These are phyloP conservation scores for Metschnikowia reukaufii DNA, from an alignment of 805 yeast genomes.

Conservation along the genomic window DNA sequence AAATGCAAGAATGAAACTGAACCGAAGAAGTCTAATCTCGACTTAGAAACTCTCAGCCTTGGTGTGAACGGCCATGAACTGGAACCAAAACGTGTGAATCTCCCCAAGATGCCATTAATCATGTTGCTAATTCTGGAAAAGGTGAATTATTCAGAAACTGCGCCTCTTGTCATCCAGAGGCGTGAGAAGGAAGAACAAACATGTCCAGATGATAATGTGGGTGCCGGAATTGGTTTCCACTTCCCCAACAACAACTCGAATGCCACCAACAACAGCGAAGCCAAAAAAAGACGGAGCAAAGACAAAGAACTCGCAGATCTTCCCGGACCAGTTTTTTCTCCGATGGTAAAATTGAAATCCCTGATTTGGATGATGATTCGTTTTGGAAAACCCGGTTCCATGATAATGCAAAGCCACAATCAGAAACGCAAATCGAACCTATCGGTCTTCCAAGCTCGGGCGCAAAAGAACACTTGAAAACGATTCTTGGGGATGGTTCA, in stretches of 20 bases:
- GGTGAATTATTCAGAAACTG: constrained; percentile 6
- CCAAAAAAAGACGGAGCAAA: constrained; percentile 5
- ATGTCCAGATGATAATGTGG: constrained; percentile 29
- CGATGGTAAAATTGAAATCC: constrained; percentile 43
- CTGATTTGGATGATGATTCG: constrained; percentile 30
- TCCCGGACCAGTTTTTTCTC: constrained; percentile 13
- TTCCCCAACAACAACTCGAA: constrained; percentile 38
- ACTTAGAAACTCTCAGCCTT: neutral
- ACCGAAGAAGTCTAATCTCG: neutral
- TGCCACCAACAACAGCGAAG: constrained; percentile 31
- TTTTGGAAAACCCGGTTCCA: constrained; percentile 7
- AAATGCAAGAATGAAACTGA: no score
- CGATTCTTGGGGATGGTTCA: constrained; percentile 24
- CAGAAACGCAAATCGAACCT: constrained; percentile 26
- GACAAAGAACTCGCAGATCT: constrained; percentile 14
- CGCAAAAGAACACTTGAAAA: constrained; percentile 30
- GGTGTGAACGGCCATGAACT: no score
- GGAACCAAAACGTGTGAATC: neutral
- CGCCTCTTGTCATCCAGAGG: constrained; percentile 6
- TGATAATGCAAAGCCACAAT: neutral
- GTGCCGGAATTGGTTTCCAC: constrained; percentile 36
- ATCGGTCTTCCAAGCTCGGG: constrained; percentile 36
- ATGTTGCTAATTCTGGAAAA: constrained; percentile 3
- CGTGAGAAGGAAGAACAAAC: neutral
- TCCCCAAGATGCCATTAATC: neutral